Percentiles rank a stretch among this genome's conserved stretches.
Evolutionary conservation across 257 asterid genomes (phyloP).

Genomic region (Galeopsis tetrahit): DNA sequence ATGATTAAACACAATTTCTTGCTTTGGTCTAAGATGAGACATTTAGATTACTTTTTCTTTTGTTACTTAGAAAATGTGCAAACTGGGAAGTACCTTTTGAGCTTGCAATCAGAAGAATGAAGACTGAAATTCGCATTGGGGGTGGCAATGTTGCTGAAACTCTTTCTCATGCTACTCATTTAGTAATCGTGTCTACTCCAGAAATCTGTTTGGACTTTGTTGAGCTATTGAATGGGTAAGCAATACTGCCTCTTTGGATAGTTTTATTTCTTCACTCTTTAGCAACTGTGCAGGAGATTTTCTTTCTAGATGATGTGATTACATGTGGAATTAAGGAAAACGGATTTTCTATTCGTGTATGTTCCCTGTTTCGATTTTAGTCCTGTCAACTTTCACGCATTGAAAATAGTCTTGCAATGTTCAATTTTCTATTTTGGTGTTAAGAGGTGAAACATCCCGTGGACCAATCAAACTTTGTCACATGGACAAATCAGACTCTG

Average conservation of each 20-base stretch:
- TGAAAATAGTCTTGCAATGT: no score
- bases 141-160: conserved; percentile 71
- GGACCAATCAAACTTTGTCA: no score
- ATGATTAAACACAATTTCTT: conserved; percentile 21
- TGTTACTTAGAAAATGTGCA: conserved; percentile 45
- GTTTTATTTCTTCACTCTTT: not conserved
- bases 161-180: conserved; percentile 77
- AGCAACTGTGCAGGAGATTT: not conserved
- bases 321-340: not conserved
- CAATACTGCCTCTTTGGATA: conserved; percentile 1
- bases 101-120: conserved; percentile 77
- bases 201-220: conserved; percentile 51
- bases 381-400: no score
- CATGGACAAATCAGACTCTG: no score
- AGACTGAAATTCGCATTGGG: conserved; percentile 64
- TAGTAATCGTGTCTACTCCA: conserved; percentile 59
- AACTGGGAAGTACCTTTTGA: conserved; percentile 63
- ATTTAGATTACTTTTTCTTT: conserved; percentile 27
- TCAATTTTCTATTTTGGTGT: no score
- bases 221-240: conserved; percentile 62
- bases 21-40: conserved; percentile 29
- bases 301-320: not conserved
- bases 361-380: no score
- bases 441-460: no score
- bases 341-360: no score